Percentiles rank a stretch among this genome's conserved stretches.
Conservation (phyloP, 331 rosid species). For the Rhamnella rubrinervis region DNA sequence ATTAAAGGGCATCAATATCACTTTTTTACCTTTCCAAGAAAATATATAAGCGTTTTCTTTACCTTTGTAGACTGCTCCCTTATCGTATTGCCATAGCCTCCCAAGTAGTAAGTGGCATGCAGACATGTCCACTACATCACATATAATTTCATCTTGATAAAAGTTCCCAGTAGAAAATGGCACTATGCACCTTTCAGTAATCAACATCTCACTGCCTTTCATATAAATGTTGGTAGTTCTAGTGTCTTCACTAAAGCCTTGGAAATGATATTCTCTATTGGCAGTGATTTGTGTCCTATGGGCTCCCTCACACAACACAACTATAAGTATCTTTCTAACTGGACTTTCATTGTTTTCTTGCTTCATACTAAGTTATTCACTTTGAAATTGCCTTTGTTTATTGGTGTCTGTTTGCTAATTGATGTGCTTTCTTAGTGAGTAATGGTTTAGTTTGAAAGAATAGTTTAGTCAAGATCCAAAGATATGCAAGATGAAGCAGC, state of each 20-base stretch:
- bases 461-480: no score
- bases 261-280: slow-evolving; percentile 57
- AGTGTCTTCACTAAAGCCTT: no score
- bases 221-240: no score
- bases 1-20: no score
- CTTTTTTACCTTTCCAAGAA: neutral
- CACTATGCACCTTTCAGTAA: neutral
- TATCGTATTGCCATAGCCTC: neutral
- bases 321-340: slow-evolving; percentile 45
- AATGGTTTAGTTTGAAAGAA: no score
- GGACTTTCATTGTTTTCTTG: neutral
- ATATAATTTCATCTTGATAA: neutral
- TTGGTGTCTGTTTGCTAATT: neutral
- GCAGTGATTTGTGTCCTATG: slow-evolving; percentile 76
- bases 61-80: neutral
- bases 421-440: neutral
- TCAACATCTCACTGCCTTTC: neutral
- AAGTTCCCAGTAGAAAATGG: neutral
- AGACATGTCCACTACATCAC: neutral
- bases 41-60: neutral
- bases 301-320: slow-evolving; percentile 94
- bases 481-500: no score
- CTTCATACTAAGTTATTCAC: neutral
- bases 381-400: no score
- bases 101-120: neutral